Conservation (phyloP, 2,329 filamentous ascomycete species). For the Ophidiomyces ophidiicola region DNA sequence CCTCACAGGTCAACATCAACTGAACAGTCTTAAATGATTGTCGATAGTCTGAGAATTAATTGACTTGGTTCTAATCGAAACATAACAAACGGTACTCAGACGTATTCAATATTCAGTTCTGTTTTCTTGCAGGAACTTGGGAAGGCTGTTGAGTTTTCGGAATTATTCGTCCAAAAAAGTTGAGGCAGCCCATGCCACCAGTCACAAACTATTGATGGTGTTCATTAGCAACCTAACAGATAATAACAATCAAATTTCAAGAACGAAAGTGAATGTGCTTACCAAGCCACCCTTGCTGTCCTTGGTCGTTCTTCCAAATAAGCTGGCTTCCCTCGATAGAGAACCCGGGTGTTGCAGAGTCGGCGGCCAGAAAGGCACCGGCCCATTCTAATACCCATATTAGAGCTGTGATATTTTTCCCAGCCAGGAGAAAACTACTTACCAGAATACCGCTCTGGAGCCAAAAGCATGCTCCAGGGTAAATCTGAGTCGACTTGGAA, state of each 20-base stretch:
- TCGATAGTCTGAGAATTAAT: too few species aligned
- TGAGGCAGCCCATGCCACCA: conserved; percentile 32
- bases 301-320: conserved; percentile 22
- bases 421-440: conserved; percentile 12
- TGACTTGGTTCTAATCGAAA: too few species aligned
- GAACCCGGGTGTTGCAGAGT: conserved; percentile 24
- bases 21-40: too few species aligned
- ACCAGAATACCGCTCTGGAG: conserved; percentile 25
- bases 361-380: conserved; percentile 26
- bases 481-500: conserved; percentile 23
- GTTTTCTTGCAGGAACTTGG: conserved; percentile 28
- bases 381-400: conserved; percentile 24
- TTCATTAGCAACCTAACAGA: conserved; percentile 2
- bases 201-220: conserved; percentile 25
- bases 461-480: conserved; percentile 24
- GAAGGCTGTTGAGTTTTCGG: conserved; percentile 17
- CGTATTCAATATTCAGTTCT: conserved; percentile 20
- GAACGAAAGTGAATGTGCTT: conserved; percentile 15
- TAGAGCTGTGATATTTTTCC: neutral
- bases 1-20: too few species aligned
- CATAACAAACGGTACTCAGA: conserved; percentile 12
- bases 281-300: conserved; percentile 32
- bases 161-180: conserved; percentile 27
- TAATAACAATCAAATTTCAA: neutral
- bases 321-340: conserved; percentile 16